Percentiles rank a stretch among this genome's conserved stretches.
These are phyloP conservation scores for Coccomyxa subellipsoidea DNA, from an alignment of 163 green algal species.

Conservation along the genomic window DNA sequence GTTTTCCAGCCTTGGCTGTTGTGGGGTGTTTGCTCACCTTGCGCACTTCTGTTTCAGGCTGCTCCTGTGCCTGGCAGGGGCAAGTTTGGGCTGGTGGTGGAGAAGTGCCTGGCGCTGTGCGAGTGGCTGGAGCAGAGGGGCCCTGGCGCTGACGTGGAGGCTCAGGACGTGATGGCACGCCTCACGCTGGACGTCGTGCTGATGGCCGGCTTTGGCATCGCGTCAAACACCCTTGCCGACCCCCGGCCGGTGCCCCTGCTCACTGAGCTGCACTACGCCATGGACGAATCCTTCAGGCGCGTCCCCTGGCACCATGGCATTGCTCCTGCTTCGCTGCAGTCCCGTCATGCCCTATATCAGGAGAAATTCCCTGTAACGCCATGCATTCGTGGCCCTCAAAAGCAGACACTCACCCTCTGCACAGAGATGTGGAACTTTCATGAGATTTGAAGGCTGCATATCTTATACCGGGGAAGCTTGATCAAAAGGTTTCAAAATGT, in stretches of 20 bases:
- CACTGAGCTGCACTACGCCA: not conserved
- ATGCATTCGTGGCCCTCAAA: too few species aligned
- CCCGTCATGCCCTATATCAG: not conserved
- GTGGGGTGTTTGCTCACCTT: too few species aligned
- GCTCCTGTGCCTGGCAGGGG: not conserved
- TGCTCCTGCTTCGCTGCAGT: too few species aligned
- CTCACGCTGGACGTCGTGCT: conserved; percentile 7
- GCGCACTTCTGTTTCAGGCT: too few species aligned
- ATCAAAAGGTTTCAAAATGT: too few species aligned
- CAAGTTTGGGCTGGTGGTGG: not conserved
- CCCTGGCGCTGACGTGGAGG: not conserved
- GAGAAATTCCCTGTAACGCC: too few species aligned
- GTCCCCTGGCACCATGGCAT: not conserved
- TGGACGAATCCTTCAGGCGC: conserved; percentile 10
- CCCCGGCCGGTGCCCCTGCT: not conserved
- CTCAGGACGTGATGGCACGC: not conserved
- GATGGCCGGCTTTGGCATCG: not conserved
- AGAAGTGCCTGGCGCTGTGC: conserved; percentile 4
- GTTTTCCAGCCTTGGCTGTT: too few species aligned
- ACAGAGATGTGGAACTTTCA: not conserved
- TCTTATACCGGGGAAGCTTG: too few species aligned
- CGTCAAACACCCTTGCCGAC: not conserved
- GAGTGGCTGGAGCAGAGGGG: not conserved
- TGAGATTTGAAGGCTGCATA: too few species aligned
- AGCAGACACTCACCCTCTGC: too few species aligned